Evolutionary conservation across 2,329 filamentous ascomycete genomes (phyloP), one percentile per base, ranked within the genome.

Genomic region (Cladorrhinum sp.): DNA sequence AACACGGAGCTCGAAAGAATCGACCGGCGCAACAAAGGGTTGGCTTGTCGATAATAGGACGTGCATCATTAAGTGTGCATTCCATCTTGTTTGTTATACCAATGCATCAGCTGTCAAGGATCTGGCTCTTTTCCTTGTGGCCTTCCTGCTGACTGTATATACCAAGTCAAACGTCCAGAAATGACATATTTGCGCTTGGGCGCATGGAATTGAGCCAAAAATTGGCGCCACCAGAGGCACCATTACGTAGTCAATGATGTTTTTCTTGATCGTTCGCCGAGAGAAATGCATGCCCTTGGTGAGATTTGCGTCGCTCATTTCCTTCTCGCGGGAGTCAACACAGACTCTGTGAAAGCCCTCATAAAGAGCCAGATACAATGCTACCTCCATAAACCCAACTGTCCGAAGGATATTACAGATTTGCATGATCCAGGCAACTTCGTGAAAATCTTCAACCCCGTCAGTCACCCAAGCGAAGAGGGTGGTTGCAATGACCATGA

Each of bases 71-170:
- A 45, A 45, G 54, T 18, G 41, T 18, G 41, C 6, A 45, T 22
- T 22, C 16, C 18, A 22, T 45, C 41, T 18, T 20, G 41, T 27
- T 38, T 24, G 65, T 68, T 76, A 81, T 66, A 77, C 79, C 74
- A 82, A 76, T 48, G 78, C 72, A 24, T 74, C 75, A n/a, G 72
- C 73, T 49, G 73, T 75, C 55, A 78, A 63, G 2, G 78, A 77
- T 61, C 79, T 79, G 29, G 77, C 74, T 64, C 79, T 74, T 71
- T 82, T 78, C 60, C 83, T 75, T 2, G 79, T 83, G 67, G 85
- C 82, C 71, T 91, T 91, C 73, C 86, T 85, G 76, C 86, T 90
- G 68, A 91, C 88, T 0, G 85, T 83, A 73, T 91, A 91, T 10
- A 88, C 85, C 65, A 91, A 71, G 59, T 88, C 79, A 32, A 87